Base-by-base conservation (phyloP, 73 alveolate species). In the Paramecium primaurelia region DNA sequence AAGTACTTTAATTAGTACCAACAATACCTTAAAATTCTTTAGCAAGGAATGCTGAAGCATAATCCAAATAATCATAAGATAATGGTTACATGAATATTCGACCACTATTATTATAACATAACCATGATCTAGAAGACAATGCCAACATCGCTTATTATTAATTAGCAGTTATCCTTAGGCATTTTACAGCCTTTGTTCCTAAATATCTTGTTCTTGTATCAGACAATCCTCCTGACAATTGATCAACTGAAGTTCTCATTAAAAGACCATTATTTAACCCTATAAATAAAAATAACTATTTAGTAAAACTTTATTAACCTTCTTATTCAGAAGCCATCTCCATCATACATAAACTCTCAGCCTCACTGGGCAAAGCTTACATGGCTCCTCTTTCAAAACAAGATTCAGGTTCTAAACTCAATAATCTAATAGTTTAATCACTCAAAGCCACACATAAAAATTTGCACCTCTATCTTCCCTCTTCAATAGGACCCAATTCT, bases 331-430 rank as follows among this genome's bases (percentile, higher is more conserved):
- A 89, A 59, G 94, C 95, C 96, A 98, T 96, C 92, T 97, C 99
- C 92, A 98, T 86, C 40, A 97, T 93, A 71, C 98, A 96, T 6
- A 97, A 98, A 51, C 98, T 93, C 40, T 96, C 97, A n/a, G 99
- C 99, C 71, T 47, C 87, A 37, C 98, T 95, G 5, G 98, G 99
- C 36, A 97, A 92, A 22, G 99, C 98, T 93, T 98, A 98, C 88
- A 96, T 92, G 12, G 97, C 83, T 59, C 97, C 94, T 95, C 99
- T 96, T 47, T 92, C 64, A 49, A 98, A 98, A 54, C 97, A 96
- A 4, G 97, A 92, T 92, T 99, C 99, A 18, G 99, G 99, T 89
- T 99, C 99, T 87, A 99, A 94, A 75, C 99, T 97, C 84, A 99
- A 95, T 86, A 98, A 94, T 68, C 98, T 97, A 26, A 99, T 98